Base-by-base conservation (phyloP, 495 filamentous ascomycete genomes). In the Talaromyces borbonicus region DNA sequence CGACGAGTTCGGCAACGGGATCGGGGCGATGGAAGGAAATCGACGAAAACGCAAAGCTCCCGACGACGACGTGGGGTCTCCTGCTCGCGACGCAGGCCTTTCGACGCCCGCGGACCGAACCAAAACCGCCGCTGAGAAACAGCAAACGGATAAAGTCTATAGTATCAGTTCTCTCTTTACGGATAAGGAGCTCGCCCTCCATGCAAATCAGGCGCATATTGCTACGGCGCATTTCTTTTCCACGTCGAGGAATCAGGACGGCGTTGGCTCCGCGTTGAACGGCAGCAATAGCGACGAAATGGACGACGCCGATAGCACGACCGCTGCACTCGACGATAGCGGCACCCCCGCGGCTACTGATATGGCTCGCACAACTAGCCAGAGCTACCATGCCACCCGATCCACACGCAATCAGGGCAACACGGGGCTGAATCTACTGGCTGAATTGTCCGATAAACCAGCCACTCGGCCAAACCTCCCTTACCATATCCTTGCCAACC, bases 121-220 rank as follows among this genome's bases (percentile, higher is more conserved):
- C 27, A 65, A 71, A 44, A 52, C 58, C 2, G 57, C 62, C 35
- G 38, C 65, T 11, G 58, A 62, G 29, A 61, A 67, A 49, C 64
- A 74, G 47, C 58, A 61, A 51, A 52, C 57, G 27, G 62, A 69
- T 3, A 65, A 80, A 33, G 54, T 79, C 1, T 92, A 88, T 62
- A 87, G 83, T 36, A 80, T 97, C 48, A 83, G 94, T 42, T 85
- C 87, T 47, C 78, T 97, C 19, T 96, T 97, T 56, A 94, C 87
- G 0, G 89, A 95, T 49, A 95, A 90, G 65, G 90, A 97, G 62
- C 78, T 96, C 9, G 73, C 77, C 23, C 72, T 85, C 62, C 80
- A 81, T 4, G 81, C 84, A 33, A 85, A 86, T 52, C 64, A 75
- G 22, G 83, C 87, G 0, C 81, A 83, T 35, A 56, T 86, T 16